Conservation (phyloP, 1,284 basidiomycete genomes). For the Naganishia liquefaciens region DNA sequence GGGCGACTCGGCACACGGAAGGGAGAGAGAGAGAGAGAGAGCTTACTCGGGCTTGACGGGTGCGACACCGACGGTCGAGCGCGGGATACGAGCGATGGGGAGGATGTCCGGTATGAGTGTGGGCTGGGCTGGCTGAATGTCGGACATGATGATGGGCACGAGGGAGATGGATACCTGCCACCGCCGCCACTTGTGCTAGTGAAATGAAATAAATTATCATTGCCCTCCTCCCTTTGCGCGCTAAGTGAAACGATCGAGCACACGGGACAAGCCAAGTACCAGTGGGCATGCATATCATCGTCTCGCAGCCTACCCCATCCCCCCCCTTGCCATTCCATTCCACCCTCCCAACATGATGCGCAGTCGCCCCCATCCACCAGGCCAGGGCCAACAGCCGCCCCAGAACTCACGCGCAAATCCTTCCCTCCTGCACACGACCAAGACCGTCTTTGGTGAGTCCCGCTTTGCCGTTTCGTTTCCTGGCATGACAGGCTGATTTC, state of each 20-base stretch:
- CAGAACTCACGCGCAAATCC: not conserved
- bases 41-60: conserved; percentile 73
- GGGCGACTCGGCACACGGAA: too few relatives aligned
- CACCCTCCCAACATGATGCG: conserved; percentile 17
- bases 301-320: not conserved
- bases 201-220: not conserved
- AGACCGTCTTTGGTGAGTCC: conserved; percentile 33
- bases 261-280: not conserved
- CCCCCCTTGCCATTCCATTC: not conserved
- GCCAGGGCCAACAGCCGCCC: conserved; percentile 8
- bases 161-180: not conserved
- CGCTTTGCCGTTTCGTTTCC: not conserved
- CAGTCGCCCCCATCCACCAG: conserved; percentile 2
- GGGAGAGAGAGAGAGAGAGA: not conserved
- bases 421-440: conserved; percentile 25
- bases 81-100: conserved; percentile 1
- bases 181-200: not conserved
- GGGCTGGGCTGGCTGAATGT: not conserved
- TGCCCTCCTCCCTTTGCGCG: not conserved
- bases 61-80: conserved; percentile 61
- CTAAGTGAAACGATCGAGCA: not conserved
- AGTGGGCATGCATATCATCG: not conserved
- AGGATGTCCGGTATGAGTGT: not conserved
- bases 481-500: not conserved
- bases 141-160: not conserved